Evolutionary conservation across 202 grass and related monocot genomes (phyloP).

Genomic region (Carex sylvatica): DNA sequence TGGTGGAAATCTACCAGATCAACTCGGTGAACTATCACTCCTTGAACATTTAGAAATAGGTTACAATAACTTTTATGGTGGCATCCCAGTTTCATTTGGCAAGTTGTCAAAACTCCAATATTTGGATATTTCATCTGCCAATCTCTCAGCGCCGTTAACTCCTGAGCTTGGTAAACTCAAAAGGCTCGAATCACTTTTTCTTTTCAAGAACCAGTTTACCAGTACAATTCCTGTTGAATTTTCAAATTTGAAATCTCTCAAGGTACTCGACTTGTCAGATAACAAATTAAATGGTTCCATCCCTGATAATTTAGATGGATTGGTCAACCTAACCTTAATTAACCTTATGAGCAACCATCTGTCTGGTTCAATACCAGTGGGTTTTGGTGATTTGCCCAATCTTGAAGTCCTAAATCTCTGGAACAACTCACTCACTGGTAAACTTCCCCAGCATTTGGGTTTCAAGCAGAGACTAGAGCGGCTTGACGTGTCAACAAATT

Average conservation of each 20-base stretch:
- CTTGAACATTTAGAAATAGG: constrained; percentile 72
- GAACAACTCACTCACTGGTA: constrained; percentile 86
- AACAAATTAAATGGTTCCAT: constrained; percentile 57
- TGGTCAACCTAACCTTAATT: constrained; percentile 52
- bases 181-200: constrained; percentile 45
- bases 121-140: constrained; percentile 60
- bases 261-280: constrained; percentile 73
- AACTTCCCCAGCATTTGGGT: constrained; percentile 53
- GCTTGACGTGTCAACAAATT: constrained; percentile 80
- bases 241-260: constrained; percentile 38
- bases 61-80: constrained; percentile 51
- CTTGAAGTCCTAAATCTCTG: constrained; percentile 79
- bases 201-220: constrained; percentile 76
- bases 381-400: constrained; percentile 47
- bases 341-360: constrained; percentile 84
- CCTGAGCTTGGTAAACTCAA: constrained; percentile 45
- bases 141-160: constrained; percentile 41
- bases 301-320: constrained; percentile 28
- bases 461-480: constrained; percentile 40
- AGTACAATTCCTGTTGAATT: constrained; percentile 43
- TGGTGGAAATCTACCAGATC: constrained; percentile 30
- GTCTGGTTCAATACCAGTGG: constrained; percentile 49
- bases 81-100: constrained; percentile 40
- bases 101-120: constrained; percentile 44
- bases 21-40: constrained; percentile 37